Conservation (phyloP, 345 rosid genomes). For the Aegle marmelos region DNA sequence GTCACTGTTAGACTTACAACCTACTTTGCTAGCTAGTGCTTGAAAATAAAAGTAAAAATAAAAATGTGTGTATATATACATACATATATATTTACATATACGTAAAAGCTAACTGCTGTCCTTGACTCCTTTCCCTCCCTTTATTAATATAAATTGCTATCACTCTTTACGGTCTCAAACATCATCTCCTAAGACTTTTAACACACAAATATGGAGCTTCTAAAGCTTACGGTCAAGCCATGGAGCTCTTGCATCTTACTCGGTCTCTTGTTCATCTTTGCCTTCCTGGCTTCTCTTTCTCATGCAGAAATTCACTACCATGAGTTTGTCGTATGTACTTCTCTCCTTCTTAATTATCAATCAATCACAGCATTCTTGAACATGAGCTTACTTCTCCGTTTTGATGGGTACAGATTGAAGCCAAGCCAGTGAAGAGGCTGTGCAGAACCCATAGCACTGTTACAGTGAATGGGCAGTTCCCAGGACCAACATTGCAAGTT, state of each 20-base stretch:
- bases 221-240: slow-evolving; percentile 14
- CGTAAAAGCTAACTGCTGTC: background rate
- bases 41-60: background rate
- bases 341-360: background rate
- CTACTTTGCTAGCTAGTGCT: slow-evolving; percentile 20
- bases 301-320: slow-evolving; percentile 64
- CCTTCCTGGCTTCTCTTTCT: slow-evolving; percentile 36
- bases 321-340: slow-evolving; percentile 63
- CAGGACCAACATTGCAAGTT: slow-evolving; percentile 76
- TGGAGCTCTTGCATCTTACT: slow-evolving; percentile 17
- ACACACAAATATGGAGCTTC: slow-evolving; percentile 28
- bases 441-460: slow-evolving; percentile 68
- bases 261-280: slow-evolving; percentile 30
- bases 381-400: background rate
- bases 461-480: slow-evolving; percentile 75
- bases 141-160: slow-evolving; percentile 30
- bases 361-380: background rate
- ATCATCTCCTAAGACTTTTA: background rate
- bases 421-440: slow-evolving; percentile 71
- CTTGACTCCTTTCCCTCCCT: slow-evolving; percentile 6
- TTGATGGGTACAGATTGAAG: slow-evolving; percentile 46
- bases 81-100: too few relatives aligned
- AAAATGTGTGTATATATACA: too few relatives aligned
- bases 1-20: slow-evolving; percentile 32
- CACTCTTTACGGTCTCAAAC: slow-evolving; percentile 8